Base-by-base conservation (phyloP, 306 rosid species). In the Rosa rugosa region DNA sequence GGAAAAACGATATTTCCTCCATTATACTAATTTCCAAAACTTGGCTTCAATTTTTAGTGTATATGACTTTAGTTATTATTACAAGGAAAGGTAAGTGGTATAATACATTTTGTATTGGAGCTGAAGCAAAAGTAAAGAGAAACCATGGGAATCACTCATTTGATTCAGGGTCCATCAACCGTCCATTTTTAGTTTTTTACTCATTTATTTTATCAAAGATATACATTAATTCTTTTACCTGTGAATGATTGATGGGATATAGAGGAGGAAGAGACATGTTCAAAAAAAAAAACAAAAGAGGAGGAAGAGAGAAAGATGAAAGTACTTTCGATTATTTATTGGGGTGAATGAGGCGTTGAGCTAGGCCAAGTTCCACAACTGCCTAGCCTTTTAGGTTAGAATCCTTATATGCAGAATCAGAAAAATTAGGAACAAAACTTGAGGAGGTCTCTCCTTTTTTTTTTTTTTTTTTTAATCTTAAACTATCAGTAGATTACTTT, bases 281-380 rank as follows among this genome's bases (percentile, higher is more conserved):
- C 11, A 44, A 44, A 44, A 44, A 42, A 42, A 7, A 40, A 40
- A 40, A 40, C 31, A 40, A 40, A 40, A 40, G 44, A 40, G 25
- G 75, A 65, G 82, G 54, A 53, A 84, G 83, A 77, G 80, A 44
- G 76, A 38, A 80, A 76, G 81, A 46, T 80, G 78, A 73, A 84
- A 76, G 54, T 73, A 84, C 80, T 79, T 56, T 89, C 81, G 75
- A 90, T 89, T 81, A 77, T 64, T 85, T 86, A 84, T 80, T 83
- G 80, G 80, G 77, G 76, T 87, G 91, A 91, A 73, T 77, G 79
- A 80, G 92, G 90, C 89, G 80, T 85, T 82, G 80, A 80, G 73
- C 77, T 76, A n/a, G 63, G 63, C 13, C 31, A 84, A 85, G 82
- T 57, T 79, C 56, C 54, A 17, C 36, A 70, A 3, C 75, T 23